phyloP scores from a whole-genome alignment of 345 rosid species.

The Syzygium aqueum region DNA sequence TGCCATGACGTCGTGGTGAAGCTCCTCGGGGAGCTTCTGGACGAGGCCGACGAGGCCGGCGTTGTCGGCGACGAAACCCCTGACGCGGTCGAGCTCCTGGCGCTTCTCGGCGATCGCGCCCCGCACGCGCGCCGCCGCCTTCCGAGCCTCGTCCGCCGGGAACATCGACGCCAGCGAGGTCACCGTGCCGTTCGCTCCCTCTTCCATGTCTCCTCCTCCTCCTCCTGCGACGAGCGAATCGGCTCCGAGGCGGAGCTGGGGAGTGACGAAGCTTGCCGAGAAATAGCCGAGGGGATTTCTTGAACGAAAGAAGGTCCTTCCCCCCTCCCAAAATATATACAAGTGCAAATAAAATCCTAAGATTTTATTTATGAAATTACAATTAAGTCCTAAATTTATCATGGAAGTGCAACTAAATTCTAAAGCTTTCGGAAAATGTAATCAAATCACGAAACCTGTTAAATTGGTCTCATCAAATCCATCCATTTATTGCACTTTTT shows the following conservation, averaged over 20 bases:
- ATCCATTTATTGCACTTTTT: too few relatives aligned
- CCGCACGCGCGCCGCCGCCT: slow-evolving; percentile 62
- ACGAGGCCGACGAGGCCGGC: slow-evolving; percentile 47
- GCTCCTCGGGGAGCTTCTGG: slow-evolving; percentile 65
- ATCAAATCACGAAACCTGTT: too few relatives aligned
- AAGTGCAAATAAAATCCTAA: too few relatives aligned
- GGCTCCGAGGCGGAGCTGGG: neutral
- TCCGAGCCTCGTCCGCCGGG: slow-evolving; percentile 47
- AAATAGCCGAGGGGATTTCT: neutral
- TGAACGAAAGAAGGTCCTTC: neutral
- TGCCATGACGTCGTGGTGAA: slow-evolving; percentile 76
- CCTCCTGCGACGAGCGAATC: neutral
- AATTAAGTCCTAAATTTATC: too few relatives aligned
- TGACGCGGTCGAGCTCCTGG: slow-evolving; percentile 38
- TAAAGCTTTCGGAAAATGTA: too few relatives aligned
- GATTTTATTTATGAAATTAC: too few relatives aligned
- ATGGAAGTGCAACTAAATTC: too few relatives aligned
- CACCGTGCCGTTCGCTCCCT: slow-evolving; percentile 42
- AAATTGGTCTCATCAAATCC: too few relatives aligned
- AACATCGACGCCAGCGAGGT: slow-evolving; percentile 64
- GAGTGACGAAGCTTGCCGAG: neutral
- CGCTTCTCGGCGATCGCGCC: slow-evolving; percentile 50
- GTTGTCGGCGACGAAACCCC: slow-evolving; percentile 58
- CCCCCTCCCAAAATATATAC: too few relatives aligned
- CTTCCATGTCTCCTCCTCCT: slow-evolving; percentile 8